Evolutionary conservation across 176 grass and related monocot species (phyloP), one percentile per base, ranked within the genome.

Genomic region (Sorghum bicolor): DNA sequence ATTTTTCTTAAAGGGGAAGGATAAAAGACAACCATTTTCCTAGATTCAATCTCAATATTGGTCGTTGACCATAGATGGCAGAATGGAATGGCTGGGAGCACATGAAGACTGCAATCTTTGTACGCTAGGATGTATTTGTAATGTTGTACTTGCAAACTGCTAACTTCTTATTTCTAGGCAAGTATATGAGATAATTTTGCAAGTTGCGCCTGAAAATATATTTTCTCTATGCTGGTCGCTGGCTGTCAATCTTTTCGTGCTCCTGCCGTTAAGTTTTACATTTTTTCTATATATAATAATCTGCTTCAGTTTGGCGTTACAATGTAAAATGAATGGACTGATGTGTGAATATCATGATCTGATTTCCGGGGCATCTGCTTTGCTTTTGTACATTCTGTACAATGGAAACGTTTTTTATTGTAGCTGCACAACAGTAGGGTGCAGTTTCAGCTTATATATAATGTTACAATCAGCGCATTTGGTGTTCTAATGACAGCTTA

Each of bases 401-500:
- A 63, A 40, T 6, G 26, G 26, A 24, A 60, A 79, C 20, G 33
- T 77, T 81, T 72, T 84, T 84, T 69, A 70, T 75, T 78, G 17
- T 50, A 88, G 48, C 67, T 60, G 26, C 10, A 31, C 52, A 65
- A 48, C 31, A 32, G 16, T 3, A 67, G 4, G 40, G 77, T 63
- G 62, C 12, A 36, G 71, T 82, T 41, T 72, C 24, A 65, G 58
- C 74, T 67, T 75, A 40, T 82, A 48, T 44, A 14, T 53, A 53
- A 77, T 53, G 58, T 53, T 76, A 84, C 60, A 91, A 91, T 74
- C 15, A 78, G 60, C 74, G 78, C 85, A 77, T 66, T 45, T 17
- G 26, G 67, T 22, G 52, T 13, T 16, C 30, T 40, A 37, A 6
- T 38, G n/a, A n/a, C n/a, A 61, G 30, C 6, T 63, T 72, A 81